These are phyloP conservation scores for Fusarium hainanense DNA, from an alignment of 2,329 filamentous ascomycete genomes.

Conservation along the genomic window DNA sequence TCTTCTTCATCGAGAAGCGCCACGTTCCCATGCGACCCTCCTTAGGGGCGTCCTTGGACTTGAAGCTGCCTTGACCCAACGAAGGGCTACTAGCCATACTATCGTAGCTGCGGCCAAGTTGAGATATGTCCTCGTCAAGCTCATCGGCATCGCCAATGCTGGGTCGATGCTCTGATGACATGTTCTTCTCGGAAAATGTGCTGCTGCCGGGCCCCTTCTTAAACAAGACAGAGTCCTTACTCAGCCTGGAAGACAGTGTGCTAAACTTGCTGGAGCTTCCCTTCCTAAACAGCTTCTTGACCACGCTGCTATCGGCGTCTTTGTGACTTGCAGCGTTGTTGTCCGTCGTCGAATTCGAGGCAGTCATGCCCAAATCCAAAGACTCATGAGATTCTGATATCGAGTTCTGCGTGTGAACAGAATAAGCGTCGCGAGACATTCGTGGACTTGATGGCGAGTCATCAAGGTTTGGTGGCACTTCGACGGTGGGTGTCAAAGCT, in stretches of 20 bases:
- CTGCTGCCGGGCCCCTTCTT: constrained; percentile 70
- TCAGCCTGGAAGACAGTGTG: constrained; percentile 63
- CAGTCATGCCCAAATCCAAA: constrained; percentile 63
- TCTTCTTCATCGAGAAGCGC: constrained; percentile 71
- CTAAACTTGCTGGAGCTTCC: constrained; percentile 74
- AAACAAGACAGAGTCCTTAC: constrained; percentile 65
- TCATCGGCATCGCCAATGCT: constrained; percentile 69
- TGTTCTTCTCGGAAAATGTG: constrained; percentile 67
- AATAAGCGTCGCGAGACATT: constrained; percentile 66
- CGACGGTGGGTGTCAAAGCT: constrained; percentile 53
- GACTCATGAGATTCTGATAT: constrained; percentile 71
- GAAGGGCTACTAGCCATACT: constrained; percentile 67
- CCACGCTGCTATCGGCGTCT: constrained; percentile 67
- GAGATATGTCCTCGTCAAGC: constrained; percentile 57
- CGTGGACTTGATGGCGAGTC: constrained; percentile 65
- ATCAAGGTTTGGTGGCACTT: constrained; percentile 52
- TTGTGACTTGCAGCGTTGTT: constrained; percentile 57
- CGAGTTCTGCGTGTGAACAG: constrained; percentile 68
- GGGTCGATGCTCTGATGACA: constrained; percentile 64
- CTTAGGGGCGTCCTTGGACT: constrained; percentile 52
- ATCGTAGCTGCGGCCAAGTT: constrained; percentile 64
- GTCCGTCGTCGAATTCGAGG: constrained; percentile 69
- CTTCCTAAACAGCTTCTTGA: constrained; percentile 72
- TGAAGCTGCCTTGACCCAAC: constrained; percentile 63
- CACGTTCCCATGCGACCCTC: constrained; percentile 63